phyloP scores from a whole-genome alignment of 164 flowering plant species.

The Buxus sempervirens region DNA sequence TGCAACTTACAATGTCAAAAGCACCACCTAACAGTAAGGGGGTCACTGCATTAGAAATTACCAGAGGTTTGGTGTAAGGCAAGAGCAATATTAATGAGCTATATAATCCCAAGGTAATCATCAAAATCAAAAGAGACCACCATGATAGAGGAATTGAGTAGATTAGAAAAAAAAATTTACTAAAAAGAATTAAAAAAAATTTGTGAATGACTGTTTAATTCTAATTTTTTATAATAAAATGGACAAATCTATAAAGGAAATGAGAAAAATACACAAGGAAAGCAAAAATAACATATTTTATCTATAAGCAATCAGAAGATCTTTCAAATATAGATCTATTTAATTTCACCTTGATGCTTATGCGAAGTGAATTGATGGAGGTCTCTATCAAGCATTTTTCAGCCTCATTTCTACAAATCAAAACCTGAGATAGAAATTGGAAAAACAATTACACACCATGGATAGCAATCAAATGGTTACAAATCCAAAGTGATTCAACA shows the following conservation, averaged over 20 bases:
- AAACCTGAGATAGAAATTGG: constrained; percentile 47
- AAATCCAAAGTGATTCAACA: not conserved
- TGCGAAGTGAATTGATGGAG: constrained; percentile 88
- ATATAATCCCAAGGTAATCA: not conserved
- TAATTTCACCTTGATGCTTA: constrained; percentile 82
- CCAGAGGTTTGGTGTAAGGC: too few relatives aligned
- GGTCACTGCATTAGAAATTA: not conserved
- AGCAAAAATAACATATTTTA: not conserved
- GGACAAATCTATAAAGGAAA: too few relatives aligned
- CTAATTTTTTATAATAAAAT: too few relatives aligned
- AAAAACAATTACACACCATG: constrained; percentile 3
- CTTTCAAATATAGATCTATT: too few relatives aligned
- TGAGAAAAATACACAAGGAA: too few relatives aligned
- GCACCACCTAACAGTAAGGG: not conserved
- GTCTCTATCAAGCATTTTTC: constrained; percentile 97
- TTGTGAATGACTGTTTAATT: too few relatives aligned
- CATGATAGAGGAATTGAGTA: not conserved
- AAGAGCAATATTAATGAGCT: not conserved
- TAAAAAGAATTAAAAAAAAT: too few relatives aligned
- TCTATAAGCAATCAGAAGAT: constrained; percentile 8
- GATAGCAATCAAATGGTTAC: not conserved
- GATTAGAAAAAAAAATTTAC: not conserved
- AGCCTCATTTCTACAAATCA: constrained; percentile 98
- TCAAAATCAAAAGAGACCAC: not conserved
- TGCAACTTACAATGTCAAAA: too few relatives aligned